Evolutionary conservation across 306 rosid species (phyloP).

Genomic region (Carpinus fangiana): DNA sequence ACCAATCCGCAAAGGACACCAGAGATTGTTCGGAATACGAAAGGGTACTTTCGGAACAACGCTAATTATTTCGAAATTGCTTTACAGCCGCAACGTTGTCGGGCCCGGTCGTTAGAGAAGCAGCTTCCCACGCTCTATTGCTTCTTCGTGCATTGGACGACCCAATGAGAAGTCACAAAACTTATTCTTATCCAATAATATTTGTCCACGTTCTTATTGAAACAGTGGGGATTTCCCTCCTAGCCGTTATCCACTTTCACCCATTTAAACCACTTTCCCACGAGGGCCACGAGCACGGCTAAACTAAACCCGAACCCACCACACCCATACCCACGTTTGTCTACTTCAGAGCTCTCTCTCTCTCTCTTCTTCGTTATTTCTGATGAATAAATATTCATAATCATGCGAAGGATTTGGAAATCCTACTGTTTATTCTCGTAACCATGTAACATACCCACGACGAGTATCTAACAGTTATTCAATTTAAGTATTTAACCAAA

Average conservation of each 20-base stretch:
- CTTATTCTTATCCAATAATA: too few species aligned
- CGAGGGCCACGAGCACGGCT: not conserved
- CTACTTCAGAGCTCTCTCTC: not conserved
- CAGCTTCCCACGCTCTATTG: not conserved
- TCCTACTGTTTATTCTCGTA: not conserved
- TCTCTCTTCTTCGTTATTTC: not conserved
- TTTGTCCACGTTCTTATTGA: not conserved
- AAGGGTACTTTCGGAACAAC: not conserved
- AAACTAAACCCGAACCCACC: not conserved
- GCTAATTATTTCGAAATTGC: not conserved
- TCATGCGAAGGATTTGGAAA: not conserved
- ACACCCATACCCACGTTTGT: not conserved
- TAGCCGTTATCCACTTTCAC: slow-evolving; percentile 30
- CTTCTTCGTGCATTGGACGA: slow-evolving; percentile 3
- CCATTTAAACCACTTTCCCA: slow-evolving; percentile 1
- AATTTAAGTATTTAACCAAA: not conserved
- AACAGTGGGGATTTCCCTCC: slow-evolving; percentile 18
- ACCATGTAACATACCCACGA: not conserved
- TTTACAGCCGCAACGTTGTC: slow-evolving; percentile 19
- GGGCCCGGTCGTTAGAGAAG: not conserved
- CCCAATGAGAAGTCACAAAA: not conserved
- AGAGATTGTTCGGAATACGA: not conserved
- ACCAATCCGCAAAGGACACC: not conserved
- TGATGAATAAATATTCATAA: not conserved
- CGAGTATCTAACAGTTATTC: not conserved